A percentile compares a stretch with the other conserved stretches of the same genome.
Conservation (phyloP, 2,329 filamentous ascomycete genomes). For the Hymenotorrendiella dingleyae region DNA sequence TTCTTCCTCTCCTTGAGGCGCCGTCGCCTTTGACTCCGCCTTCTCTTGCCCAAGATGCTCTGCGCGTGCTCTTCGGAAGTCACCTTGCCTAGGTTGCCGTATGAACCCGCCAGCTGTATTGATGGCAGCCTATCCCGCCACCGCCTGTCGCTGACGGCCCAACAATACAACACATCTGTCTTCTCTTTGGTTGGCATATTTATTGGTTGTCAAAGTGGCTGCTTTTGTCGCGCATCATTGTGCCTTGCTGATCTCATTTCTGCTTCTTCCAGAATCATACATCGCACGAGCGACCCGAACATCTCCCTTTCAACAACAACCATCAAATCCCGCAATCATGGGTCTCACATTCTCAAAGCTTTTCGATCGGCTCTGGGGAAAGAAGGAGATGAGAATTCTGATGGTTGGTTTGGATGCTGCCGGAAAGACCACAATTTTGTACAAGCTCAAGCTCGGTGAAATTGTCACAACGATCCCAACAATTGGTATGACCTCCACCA, state of each 20-base stretch:
- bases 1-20: conserved; percentile 3
- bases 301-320: background rate
- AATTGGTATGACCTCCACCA: conserved; percentile 45
- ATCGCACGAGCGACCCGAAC: conserved; percentile 1
- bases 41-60: conserved; percentile 13
- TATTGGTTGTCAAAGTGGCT: too few relatives aligned
- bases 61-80: conserved; percentile 13
- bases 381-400: conserved; percentile 96
- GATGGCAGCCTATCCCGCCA: conserved; percentile 22
- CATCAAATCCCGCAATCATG: conserved; percentile 47
- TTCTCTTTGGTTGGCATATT: conserved; percentile 2
- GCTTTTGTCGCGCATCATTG: background rate
- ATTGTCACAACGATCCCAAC: conserved; percentile 98
- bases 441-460: conserved; percentile 98
- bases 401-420: conserved; percentile 98
- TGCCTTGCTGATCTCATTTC: conserved; percentile 2
- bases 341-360: conserved; percentile 91
- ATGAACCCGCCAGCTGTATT: conserved; percentile 15
- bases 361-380: conserved; percentile 98
- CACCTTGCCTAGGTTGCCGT: conserved; percentile 7
- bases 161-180: conserved; percentile 3
- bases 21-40: background rate
- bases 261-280: conserved; percentile 2
- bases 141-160: conserved; percentile 4
- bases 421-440: conserved; percentile 98